Conservation (phyloP, 2,329 filamentous ascomycete genomes). For the Bisporella sp. region DNA sequence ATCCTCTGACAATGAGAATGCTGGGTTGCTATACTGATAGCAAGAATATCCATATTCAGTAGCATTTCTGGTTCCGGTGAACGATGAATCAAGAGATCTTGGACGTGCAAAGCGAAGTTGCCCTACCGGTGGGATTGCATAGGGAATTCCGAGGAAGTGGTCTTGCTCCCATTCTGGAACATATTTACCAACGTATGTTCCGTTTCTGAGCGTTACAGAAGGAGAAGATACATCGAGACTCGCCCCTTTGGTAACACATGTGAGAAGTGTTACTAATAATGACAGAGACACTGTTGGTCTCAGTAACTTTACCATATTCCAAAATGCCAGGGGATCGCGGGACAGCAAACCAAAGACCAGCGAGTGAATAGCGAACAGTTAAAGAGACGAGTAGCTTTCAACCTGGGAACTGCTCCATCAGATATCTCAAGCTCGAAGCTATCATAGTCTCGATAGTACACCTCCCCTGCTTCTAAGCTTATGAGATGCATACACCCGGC, state of each 20-base stretch:
- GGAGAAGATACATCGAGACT: conserved; percentile 1
- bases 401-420: no score
- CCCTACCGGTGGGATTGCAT: conserved; percentile 38
- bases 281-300: no score
- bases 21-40: conserved; percentile 35
- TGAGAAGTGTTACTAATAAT: no score
- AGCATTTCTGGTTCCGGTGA: conserved; percentile 32
- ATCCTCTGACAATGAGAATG: conserved; percentile 38
- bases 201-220: conserved; percentile 16
- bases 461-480: no score
- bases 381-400: no score
- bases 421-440: no score
- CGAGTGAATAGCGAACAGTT: no score
- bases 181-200: conserved; percentile 18
- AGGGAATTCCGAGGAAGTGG: conserved; percentile 41
- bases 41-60: conserved; percentile 38
- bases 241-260: background rate
- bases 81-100: conserved; percentile 32
- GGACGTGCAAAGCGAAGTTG: conserved; percentile 36
- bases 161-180: conserved; percentile 25
- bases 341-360: no score
- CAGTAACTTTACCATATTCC: no score
- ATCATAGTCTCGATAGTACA: no score
- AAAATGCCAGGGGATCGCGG: no score
- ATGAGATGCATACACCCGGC: no score